phyloP scores from a whole-genome alignment of 352 stramenopile genomes.

The Pseudoperonospora humuli region DNA sequence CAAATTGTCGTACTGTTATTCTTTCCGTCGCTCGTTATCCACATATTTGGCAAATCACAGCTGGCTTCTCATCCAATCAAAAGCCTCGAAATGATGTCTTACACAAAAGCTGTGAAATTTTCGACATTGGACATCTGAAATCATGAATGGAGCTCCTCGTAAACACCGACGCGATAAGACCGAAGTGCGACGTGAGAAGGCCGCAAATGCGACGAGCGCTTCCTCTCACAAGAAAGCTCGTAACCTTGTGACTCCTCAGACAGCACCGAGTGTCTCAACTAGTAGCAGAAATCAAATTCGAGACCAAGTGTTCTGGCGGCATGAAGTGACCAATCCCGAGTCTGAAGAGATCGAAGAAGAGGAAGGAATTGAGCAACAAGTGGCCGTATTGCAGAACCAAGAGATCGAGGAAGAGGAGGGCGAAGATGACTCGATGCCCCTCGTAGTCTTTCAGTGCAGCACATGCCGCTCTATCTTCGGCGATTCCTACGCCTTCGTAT shows the following conservation, averaged over 20 bases:
- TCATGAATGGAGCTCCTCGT: constrained; percentile 47
- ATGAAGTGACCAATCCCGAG: constrained; percentile 17
- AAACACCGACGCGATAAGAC: constrained; percentile 30
- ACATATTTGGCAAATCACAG: too few species aligned
- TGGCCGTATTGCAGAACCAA: constrained; percentile 9
- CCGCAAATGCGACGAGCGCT: constrained; percentile 15
- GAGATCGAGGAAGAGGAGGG: constrained; percentile 32
- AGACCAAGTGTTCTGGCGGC: constrained; percentile 2
- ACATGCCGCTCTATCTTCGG: constrained; percentile 79
- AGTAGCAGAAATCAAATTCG: constrained; percentile 4
- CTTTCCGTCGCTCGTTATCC: too few species aligned
- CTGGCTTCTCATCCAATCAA: too few species aligned
- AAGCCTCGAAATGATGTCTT: too few species aligned
- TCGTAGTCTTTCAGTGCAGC: constrained; percentile 80
- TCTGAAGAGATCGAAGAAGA: constrained; percentile 34
- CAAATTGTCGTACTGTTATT: too few species aligned
- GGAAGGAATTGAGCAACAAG: constrained; percentile 15
- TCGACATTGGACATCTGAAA: too few species aligned
- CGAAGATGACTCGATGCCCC: constrained; percentile 19
- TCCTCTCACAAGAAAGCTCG: constrained; percentile 28
- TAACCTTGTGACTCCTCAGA: constrained; percentile 13
- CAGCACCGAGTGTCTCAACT: background rate
- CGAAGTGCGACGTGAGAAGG: constrained; percentile 9
- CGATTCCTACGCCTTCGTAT: constrained; percentile 77
- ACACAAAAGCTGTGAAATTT: too few species aligned